Base-by-base conservation (phyloP, 2,329 filamentous ascomycete species). In the Bisporella sp. region DNA sequence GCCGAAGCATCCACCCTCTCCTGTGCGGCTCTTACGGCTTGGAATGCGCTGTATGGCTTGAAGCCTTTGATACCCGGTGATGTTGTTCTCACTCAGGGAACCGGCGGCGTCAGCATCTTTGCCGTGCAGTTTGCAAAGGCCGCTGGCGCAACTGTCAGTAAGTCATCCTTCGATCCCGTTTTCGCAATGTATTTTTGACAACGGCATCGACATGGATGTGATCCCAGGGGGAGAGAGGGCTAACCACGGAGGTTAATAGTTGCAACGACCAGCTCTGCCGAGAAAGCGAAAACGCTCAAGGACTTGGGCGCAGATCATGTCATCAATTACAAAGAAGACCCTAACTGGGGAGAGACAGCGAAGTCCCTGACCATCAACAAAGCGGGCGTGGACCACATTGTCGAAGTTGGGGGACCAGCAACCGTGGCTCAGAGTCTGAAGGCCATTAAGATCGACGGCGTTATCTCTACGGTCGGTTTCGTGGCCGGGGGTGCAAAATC, bases 21-120 rank as follows among this genome's bases (percentile, higher is more conserved):
- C 2, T 79, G 76, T 53, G 77, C 78, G 1, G 76, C 69, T 1
- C 51, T 81, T 8, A 79, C 77, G 0, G 74, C 76, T 1, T 81
- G 77, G 78, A 81, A 81, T 56, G 75, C 74, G 5, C 63, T 81
- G 4, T 80, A 75, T 46, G 77, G 78, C 43, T 74, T 56, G 46
- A 63, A 68, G 67, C 49, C 56, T 1, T 41, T 69, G 28, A 56
- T 47, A 3, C 59, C 67, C 0, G 69, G 69, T 1, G 59, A 71
- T 6, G 63, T 60, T 51, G 68, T 73, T 0, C 60, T 74, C 6
- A 69, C 67, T 0, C 69, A 71, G 48, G 71, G 71, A 6, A 72
- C 70, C 1, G 70, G 72, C 1, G 71, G 71, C 3, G 71, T 74
- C 3, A 66, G 62, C 40, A 61, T 65, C 9, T 66, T 67, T 39